Evolutionary conservation across 495 filamentous ascomycete genomes (phyloP), one percentile per base, ranked within the genome.

Genomic region (Talaromyces adpressus): DNA sequence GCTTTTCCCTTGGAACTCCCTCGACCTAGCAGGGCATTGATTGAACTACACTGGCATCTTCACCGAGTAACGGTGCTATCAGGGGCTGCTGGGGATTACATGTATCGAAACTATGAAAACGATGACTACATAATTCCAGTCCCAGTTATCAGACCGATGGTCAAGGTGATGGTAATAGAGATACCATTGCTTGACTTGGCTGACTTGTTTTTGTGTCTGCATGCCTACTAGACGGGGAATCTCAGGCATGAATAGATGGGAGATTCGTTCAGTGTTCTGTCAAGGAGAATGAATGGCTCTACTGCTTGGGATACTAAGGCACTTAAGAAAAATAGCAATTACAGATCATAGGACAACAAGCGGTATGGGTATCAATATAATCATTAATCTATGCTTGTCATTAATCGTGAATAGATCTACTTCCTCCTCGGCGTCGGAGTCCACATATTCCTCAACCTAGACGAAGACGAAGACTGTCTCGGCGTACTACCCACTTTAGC

Each of bases 401-500:
- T 56, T 16, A 56, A 56, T 56, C 52, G 30, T 56, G 14, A 62
- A 36, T 20, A n/a, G 8, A 61, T 68, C 66, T 74, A 73, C 52
- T 67, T 71, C 63, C 66, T 76, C 54, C 65, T 76, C 27, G 84
- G 79, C 52, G 82, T 86, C 8, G 84, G 80, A 53, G 82, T 85
- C 85, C 83, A 86, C 60, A 79, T 74, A 71, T 81, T 80, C 64
- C 75, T 78, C 62, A 84, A 69, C 36, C 72, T 70, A 45, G 77
- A 78, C 4, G 73, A 72, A 53, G 69, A 66, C 12, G 63, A 45
- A 18, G 65, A 47, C 23, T 66, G 63, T 52, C 72, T 72, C 52
- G 76, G 76, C 6, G 73, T 78, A 56, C 78, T 84, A 34, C 85
- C 86, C 49, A 93, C 83, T 67, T 80, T 86, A 51, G 84, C 81